Percentiles rank a stretch among this genome's conserved stretches.
phyloP scores from a whole-genome alignment of 352 stramenopile genomes.

The Pythium biforme region DNA sequence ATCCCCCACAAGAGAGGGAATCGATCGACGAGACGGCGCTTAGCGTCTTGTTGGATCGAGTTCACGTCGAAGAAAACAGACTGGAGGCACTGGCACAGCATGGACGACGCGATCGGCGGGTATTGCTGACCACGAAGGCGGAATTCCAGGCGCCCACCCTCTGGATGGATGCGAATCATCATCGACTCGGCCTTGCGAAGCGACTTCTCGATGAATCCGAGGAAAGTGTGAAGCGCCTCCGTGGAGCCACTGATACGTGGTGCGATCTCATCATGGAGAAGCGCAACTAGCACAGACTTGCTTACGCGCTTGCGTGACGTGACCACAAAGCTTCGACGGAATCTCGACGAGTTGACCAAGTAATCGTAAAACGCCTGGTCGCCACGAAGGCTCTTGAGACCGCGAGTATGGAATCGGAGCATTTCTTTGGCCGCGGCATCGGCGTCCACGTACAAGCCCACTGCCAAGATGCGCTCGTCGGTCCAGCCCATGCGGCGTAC shows the following conservation, averaged over 20 bases:
- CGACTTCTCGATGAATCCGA: constrained; percentile 80
- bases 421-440: constrained; percentile 56
- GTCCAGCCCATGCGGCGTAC: constrained; percentile 81
- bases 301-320: constrained; percentile 77
- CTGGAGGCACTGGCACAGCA: constrained; percentile 68
- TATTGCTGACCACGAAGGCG: constrained; percentile 65
- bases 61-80: constrained; percentile 79
- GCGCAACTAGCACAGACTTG: constrained; percentile 63
- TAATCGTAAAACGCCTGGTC: constrained; percentile 78
- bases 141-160: constrained; percentile 61
- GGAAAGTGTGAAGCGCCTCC: constrained; percentile 53
- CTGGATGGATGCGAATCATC: constrained; percentile 65
- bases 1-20: constrained; percentile 72
- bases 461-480: constrained; percentile 76
- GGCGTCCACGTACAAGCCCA: constrained; percentile 77
- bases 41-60: constrained; percentile 79
- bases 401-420: constrained; percentile 50
- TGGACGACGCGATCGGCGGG: constrained; percentile 63
- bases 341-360: constrained; percentile 51
- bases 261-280: constrained; percentile 68
- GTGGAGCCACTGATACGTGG: constrained; percentile 61
- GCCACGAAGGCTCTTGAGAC: constrained; percentile 61
- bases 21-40: constrained; percentile 67
- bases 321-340: constrained; percentile 75
- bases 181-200: constrained; percentile 81